Evolutionary conservation across 176 grass and related monocot species (phyloP).

Genomic region (Musa troglodytarum): DNA sequence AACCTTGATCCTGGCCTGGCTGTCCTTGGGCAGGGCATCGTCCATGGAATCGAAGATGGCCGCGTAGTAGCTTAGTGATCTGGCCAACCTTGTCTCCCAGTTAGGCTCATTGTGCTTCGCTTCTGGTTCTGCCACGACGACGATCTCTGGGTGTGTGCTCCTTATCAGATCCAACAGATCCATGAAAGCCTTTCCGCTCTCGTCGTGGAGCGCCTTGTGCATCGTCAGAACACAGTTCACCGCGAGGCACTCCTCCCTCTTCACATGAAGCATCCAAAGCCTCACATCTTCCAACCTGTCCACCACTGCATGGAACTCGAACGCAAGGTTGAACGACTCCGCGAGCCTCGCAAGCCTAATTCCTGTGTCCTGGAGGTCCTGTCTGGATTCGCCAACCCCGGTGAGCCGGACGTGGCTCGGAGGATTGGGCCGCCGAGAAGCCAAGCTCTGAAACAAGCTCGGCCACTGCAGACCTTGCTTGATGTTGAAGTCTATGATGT

Average conservation of each 20-base stretch:
- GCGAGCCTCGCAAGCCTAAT: slow-evolving; percentile 50
- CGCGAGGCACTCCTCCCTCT: slow-evolving; percentile 80
- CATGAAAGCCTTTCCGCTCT: slow-evolving; percentile 37
- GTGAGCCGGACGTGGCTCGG: slow-evolving; percentile 78
- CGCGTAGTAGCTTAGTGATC: slow-evolving; percentile 55
- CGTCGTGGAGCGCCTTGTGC: slow-evolving; percentile 65
- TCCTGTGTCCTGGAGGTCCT: slow-evolving; percentile 70
- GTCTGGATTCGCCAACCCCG: slow-evolving; percentile 70
- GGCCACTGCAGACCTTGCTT: slow-evolving; percentile 98
- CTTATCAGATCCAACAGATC: slow-evolving; percentile 59
- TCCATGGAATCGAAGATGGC: slow-evolving; percentile 67
- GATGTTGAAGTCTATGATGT: slow-evolving; percentile 95
- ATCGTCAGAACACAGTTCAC: slow-evolving; percentile 60
- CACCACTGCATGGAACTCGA: slow-evolving; percentile 86
- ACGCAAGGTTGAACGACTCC: slow-evolving; percentile 40
- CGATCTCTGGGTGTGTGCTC: slow-evolving; percentile 51
- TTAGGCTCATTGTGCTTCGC: slow-evolving; percentile 33
- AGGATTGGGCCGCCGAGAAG: slow-evolving; percentile 32
- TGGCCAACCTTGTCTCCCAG: slow-evolving; percentile 63
- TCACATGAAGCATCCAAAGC: slow-evolving; percentile 99
- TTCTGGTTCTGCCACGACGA: slow-evolving; percentile 80
- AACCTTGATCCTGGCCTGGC: slow-evolving; percentile 49
- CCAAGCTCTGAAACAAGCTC: slow-evolving; percentile 74
- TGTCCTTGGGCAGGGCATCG: slow-evolving; percentile 28
- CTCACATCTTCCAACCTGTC: slow-evolving; percentile 90